Evolutionary conservation across 441 rosid genomes (phyloP).

Genomic region (Metrosideros polymorpha): DNA sequence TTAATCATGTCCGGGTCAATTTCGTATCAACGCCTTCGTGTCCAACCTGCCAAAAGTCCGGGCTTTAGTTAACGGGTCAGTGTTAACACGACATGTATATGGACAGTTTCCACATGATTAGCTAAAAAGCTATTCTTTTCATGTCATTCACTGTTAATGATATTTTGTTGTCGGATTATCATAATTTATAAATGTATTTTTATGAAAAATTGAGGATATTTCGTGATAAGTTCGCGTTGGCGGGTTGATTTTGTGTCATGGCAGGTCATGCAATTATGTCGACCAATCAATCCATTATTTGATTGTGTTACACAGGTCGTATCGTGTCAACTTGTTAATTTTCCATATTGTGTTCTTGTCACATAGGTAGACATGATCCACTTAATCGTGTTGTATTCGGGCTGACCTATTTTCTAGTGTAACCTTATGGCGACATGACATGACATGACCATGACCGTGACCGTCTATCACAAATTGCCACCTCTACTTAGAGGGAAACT

Average conservation of each 20-base stretch:
- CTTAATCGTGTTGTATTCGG: neutral
- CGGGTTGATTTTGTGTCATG: neutral
- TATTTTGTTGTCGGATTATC: neutral
- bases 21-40: neutral
- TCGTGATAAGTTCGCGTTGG: neutral
- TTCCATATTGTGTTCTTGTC: neutral
- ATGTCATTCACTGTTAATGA: neutral
- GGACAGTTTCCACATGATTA: neutral
- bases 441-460: too few species aligned
- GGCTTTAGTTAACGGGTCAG: neutral
- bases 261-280: neutral
- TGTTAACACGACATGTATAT: neutral
- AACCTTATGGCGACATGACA: neutral
- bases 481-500: neutral
- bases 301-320: neutral
- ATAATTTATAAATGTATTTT: neutral
- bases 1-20: neutral
- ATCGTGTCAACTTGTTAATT: neutral
- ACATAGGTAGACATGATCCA: rapidly evolving
- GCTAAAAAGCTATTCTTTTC: neutral
- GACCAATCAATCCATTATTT: neutral
- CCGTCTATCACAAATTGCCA: neutral
- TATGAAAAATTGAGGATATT: neutral
- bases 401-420: neutral
- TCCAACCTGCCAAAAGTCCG: neutral